These are phyloP conservation scores for Pythium aristosporum DNA, from an alignment of 352 stramenopile species.

Conservation along the genomic window DNA sequence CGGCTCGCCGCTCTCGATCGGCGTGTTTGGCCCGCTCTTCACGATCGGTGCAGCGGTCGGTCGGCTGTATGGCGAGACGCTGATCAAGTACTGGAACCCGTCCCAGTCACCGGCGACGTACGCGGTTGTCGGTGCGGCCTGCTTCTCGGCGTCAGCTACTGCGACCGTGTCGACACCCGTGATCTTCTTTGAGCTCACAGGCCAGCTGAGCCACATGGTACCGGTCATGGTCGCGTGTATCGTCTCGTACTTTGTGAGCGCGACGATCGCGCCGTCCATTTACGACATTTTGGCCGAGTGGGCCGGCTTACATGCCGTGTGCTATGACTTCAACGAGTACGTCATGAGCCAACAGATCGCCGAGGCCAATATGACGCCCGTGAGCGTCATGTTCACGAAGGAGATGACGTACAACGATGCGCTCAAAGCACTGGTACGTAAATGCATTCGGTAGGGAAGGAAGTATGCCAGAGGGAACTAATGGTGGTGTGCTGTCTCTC, in stretches of 20 bases:
- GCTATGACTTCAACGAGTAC: constrained; percentile 80
- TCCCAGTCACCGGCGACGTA: constrained; percentile 81
- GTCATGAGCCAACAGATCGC: constrained; percentile 67
- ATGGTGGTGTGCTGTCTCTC: not conserved
- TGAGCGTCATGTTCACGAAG: constrained; percentile 58
- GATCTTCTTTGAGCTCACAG: constrained; percentile 87
- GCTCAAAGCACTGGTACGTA: constrained; percentile 53
- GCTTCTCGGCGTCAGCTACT: constrained; percentile 89
- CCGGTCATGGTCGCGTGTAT: constrained; percentile 82
- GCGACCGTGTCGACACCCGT: constrained; percentile 86
- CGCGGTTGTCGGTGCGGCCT: constrained; percentile 89
- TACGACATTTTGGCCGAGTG: constrained; percentile 85
- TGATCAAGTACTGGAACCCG: constrained; percentile 78
- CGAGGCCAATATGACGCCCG: constrained; percentile 62
- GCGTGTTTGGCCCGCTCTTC: constrained; percentile 81
- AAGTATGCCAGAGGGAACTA: not conserved
- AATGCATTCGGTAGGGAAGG: too few relatives aligned
- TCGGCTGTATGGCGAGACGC: constrained; percentile 70
- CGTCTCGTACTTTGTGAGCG: constrained; percentile 78
- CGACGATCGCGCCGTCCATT: constrained; percentile 75
- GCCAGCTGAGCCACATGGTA: constrained; percentile 80
- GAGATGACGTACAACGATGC: constrained; percentile 78
- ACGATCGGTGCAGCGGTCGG: constrained; percentile 78
- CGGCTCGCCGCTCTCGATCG: constrained; percentile 71
- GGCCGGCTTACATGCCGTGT: constrained; percentile 75